Evolutionary conservation across 257 asterid species (phyloP).

Genomic region (Nicotiana sylvestris): DNA sequence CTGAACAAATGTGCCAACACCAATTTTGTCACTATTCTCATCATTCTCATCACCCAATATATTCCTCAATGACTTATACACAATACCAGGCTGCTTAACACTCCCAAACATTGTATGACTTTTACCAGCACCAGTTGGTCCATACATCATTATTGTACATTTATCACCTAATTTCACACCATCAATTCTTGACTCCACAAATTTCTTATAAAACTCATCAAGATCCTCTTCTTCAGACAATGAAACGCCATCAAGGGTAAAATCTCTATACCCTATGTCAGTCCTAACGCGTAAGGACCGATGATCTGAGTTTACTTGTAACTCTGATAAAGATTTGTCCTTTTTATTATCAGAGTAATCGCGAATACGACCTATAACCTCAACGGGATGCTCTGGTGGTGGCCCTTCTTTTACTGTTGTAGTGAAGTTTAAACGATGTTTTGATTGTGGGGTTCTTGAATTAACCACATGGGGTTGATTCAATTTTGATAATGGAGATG

Average conservation of each 20-base stretch:
- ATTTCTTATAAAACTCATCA: constrained; percentile 64
- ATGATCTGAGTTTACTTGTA: constrained; percentile 44
- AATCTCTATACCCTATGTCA: constrained; percentile 80
- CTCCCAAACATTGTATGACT: constrained; percentile 95
- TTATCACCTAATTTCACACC: constrained; percentile 79
- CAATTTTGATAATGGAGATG: constrained; percentile 38
- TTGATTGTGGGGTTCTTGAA: constrained; percentile 61
- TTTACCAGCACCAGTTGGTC: constrained; percentile 95
- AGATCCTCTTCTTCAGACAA: constrained; percentile 72
- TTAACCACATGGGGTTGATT: constrained; percentile 25
- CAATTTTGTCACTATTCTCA: constrained; percentile 40
- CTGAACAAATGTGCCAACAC: constrained; percentile 70
- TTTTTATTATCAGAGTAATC: constrained; percentile 63
- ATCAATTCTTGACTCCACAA: constrained; percentile 65
- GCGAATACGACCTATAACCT: constrained; percentile 75
- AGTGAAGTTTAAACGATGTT: constrained; percentile 49
- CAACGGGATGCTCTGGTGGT: constrained; percentile 82
- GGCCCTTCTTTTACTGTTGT: constrained; percentile 16
- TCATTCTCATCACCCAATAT: constrained; percentile 62
- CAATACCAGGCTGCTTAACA: constrained; percentile 68
- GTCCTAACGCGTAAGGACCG: constrained; percentile 68
- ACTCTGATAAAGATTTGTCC: constrained; percentile 31
- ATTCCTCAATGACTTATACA: constrained; percentile 67
- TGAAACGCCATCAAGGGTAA: constrained; percentile 75
- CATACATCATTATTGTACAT: constrained; percentile 96